Evolutionary conservation across 768 basidiomycete genomes (phyloP), one percentile per base, ranked within the genome.

Genomic region (Macrocybe gigantea): DNA sequence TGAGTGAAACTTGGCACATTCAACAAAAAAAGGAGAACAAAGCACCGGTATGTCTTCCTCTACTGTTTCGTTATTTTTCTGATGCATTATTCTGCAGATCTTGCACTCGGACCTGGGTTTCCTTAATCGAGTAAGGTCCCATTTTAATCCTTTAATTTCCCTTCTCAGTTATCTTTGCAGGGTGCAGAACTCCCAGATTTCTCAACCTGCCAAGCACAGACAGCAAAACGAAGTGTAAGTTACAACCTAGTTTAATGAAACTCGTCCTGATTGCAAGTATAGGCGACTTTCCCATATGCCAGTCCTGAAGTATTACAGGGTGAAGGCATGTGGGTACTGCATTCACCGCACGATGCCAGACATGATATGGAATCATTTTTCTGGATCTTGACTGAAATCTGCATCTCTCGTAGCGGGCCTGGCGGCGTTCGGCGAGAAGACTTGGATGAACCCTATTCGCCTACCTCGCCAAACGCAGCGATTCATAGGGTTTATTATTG

Each of bases 331-430:
- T 41, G 12, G 8, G 12, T 22, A 22, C 2, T 22, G 22, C 22
- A 22, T 22, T 22, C 22, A 4, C 4, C 4, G 22, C 42, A 44
- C 12, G 42, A 44, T 44, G 29, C 6, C 11, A 15, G 32, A 5
- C 32, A 44, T n/a, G 42, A 44, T 13, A 5, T 22, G 11, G 42
- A 44, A 33, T 31, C 29, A 31, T 5, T 10, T 11, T 44, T 44
- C 42, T 44, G 42, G 42, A 33, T 10, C 29, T 44, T 44, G n/a
- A 44, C 42, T 12, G 32, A n/a, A 13, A 44, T 44, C 42, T 44
- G 42, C 15, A 31, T 46, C 13, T 13, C 45, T 12, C 45, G 37
- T 8, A 13, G 32, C n/a, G 37, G 37, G 8, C 12, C 37, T 29
- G 45, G 37, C 7, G 22, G 45, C 34, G 30, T 6, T 33, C 41